Evolutionary conservation across 2,329 filamentous ascomycete genomes (phyloP).

Genomic region (Fusarium brachygibbosum): DNA sequence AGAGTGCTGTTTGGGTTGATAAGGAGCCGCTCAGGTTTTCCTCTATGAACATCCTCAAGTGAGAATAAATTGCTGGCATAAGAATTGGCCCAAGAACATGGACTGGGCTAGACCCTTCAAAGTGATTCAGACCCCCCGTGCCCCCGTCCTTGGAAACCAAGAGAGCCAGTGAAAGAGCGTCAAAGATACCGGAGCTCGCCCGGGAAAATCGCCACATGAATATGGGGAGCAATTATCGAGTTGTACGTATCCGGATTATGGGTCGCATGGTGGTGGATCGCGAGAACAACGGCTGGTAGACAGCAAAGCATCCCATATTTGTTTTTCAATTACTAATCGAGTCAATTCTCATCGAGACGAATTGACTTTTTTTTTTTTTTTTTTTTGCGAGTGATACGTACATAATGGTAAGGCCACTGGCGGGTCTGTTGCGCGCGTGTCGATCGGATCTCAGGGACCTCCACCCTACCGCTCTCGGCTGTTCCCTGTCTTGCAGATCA

Average conservation of each 20-base stretch:
- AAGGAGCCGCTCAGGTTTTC: background rate
- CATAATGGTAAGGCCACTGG: constrained; percentile 23
- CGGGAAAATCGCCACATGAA: constrained; percentile 33
- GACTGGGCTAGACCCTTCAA: constrained; percentile 42
- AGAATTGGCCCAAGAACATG: constrained; percentile 24
- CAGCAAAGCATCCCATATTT: background rate
- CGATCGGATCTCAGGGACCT: constrained; percentile 52
- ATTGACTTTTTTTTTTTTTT: too few relatives aligned
- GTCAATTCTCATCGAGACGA: constrained; percentile 18
- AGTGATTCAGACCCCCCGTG: constrained; percentile 41
- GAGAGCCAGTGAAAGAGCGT: constrained; percentile 30
- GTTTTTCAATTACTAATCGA: constrained; percentile 5
- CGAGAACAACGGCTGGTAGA: constrained; percentile 1
- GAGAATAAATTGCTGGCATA: background rate
- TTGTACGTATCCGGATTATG: constrained; percentile 13
- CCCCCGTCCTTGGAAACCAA: constrained; percentile 13
- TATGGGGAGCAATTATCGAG: constrained; percentile 7
- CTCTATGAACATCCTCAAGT: background rate
- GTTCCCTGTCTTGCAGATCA: constrained; percentile 43
- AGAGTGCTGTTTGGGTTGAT: background rate
- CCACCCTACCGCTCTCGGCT: constrained; percentile 45
- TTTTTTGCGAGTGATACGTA: constrained; percentile 21
- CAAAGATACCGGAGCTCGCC: constrained; percentile 30
- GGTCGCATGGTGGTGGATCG: constrained; percentile 4
- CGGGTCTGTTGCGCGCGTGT: constrained; percentile 46